phyloP scores from a whole-genome alignment of 2,329 filamentous ascomycete genomes.

The Penicillium sp. region DNA sequence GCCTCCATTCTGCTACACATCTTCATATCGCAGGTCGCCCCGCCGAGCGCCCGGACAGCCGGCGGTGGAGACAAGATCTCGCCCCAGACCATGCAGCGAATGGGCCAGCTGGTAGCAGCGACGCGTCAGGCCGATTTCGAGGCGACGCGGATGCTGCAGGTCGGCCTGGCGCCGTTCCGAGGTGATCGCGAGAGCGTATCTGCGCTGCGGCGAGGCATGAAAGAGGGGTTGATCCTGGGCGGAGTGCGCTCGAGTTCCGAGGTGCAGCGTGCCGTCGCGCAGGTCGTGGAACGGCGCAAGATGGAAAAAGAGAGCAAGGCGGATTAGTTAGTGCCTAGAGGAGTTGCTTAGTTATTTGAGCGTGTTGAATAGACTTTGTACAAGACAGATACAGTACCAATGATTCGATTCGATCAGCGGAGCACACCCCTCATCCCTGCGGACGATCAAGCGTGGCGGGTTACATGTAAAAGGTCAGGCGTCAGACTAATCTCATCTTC shows the following conservation, averaged over 20 bases:
- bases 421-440: not conserved
- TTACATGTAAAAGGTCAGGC: not conserved
- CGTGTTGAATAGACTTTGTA: not conserved
- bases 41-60: slow-evolving; percentile 51
- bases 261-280: slow-evolving; percentile 72
- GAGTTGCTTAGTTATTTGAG: not conserved
- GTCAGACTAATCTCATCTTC: not conserved
- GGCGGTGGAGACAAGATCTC: slow-evolving; percentile 31
- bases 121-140: slow-evolving; percentile 62
- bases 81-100: slow-evolving; percentile 54
- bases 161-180: slow-evolving; percentile 76
- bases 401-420: not conserved
- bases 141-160: slow-evolving; percentile 61
- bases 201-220: slow-evolving; percentile 65
- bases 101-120: slow-evolving; percentile 62
- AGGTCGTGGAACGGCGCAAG: slow-evolving; percentile 59
- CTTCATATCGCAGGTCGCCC: slow-evolving; percentile 74
- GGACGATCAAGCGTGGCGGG: not conserved
- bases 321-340: slow-evolving; percentile 14
- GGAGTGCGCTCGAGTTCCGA: slow-evolving; percentile 73
- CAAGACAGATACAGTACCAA: not conserved
- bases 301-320: slow-evolving; percentile 18
- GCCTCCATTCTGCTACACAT: slow-evolving; percentile 74
- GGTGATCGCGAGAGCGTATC: slow-evolving; percentile 62
- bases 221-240: slow-evolving; percentile 83